Percentiles rank a stretch among this genome's conserved stretches.
phyloP scores from a whole-genome alignment of 2,329 filamentous ascomycete genomes.

The Xylariomycetidae sp. region DNA sequence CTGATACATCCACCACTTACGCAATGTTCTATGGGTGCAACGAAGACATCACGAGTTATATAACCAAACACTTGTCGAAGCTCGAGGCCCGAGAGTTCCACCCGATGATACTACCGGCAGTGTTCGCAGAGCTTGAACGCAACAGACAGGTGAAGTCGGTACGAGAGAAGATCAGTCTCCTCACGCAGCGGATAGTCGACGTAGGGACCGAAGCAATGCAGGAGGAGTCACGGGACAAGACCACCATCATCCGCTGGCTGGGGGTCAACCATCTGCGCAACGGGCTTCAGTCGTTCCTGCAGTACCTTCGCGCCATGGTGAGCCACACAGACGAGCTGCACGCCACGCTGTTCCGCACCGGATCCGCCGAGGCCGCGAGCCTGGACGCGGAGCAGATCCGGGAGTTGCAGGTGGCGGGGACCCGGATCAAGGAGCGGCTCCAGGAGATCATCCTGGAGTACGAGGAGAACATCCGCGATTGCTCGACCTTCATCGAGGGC shows the following conservation, averaged over 20 bases:
- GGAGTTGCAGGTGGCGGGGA: slow-evolving; percentile 6
- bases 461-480: slow-evolving; percentile 23
- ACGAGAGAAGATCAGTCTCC: slow-evolving; percentile 4
- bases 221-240: slow-evolving; percentile 1
- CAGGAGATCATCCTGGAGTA: slow-evolving; percentile 21
- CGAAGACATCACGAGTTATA: slow-evolving; percentile 3
- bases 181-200: slow-evolving; percentile 11
- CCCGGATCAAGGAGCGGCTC: slow-evolving; percentile 14
- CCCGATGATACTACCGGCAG: slow-evolving; percentile 11
- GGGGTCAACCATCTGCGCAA: slow-evolving; percentile 5
- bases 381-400: slow-evolving; percentile 1
- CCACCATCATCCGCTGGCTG: slow-evolving; percentile 4
- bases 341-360: slow-evolving; percentile 1
- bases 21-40: slow-evolving; percentile 17
- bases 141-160: slow-evolving; percentile 8
- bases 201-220: slow-evolving; percentile 10
- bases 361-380: neutral
- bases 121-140: slow-evolving; percentile 17
- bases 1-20: slow-evolving; percentile 8
- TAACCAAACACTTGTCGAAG: slow-evolving; percentile 8
- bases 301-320: slow-evolving; percentile 6
- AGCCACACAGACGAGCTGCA: slow-evolving; percentile 5
- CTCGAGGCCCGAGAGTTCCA: slow-evolving; percentile 10
- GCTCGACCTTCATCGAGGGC: slow-evolving; percentile 20
- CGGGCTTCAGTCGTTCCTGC: slow-evolving; percentile 4